Percentiles rank a stretch among this genome's conserved stretches.
Conservation (phyloP, 148 eudicot genomes). For the Spergularia bocconei region DNA sequence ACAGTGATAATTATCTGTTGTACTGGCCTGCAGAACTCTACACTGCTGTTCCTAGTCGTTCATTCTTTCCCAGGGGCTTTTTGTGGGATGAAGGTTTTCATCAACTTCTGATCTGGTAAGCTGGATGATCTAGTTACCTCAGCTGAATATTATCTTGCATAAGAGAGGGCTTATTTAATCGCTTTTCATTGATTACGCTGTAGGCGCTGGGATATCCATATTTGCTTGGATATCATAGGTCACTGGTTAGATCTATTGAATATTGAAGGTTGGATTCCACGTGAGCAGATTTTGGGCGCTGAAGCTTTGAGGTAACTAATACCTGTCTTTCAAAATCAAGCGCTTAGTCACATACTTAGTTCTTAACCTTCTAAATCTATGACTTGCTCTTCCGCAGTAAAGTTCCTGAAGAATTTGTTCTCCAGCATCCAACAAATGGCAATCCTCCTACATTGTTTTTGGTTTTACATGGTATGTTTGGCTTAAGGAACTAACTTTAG, state of each 20-base stretch:
- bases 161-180: conserved; percentile 4
- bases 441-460: conserved; percentile 94
- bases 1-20: conserved; percentile 48
- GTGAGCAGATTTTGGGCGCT: conserved; percentile 94
- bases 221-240: conserved; percentile 85
- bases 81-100: conserved; percentile 99
- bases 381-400: conserved; percentile 52
- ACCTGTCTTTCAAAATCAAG: neutral
- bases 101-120: conserved; percentile 89
- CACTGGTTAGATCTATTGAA: conserved; percentile 98
- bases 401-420: conserved; percentile 91
- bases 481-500: neutral
- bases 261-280: conserved; percentile 99
- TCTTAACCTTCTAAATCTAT: neutral
- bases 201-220: conserved; percentile 87
- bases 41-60: conserved; percentile 98
- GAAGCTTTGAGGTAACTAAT: conserved; percentile 78
- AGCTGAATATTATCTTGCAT: neutral
- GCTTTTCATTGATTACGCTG: conserved; percentile 7
- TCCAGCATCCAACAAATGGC: conserved; percentile 91
- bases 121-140: conserved; percentile 13
- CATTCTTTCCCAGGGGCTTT: conserved; percentile 93
- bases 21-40: conserved; percentile 99
- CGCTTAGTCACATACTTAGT: neutral
- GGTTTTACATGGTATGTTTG: conserved; percentile 67